Evolutionary conservation across 176 grass and related monocot species (phyloP).

Genomic region (Oryza glaberrima): DNA sequence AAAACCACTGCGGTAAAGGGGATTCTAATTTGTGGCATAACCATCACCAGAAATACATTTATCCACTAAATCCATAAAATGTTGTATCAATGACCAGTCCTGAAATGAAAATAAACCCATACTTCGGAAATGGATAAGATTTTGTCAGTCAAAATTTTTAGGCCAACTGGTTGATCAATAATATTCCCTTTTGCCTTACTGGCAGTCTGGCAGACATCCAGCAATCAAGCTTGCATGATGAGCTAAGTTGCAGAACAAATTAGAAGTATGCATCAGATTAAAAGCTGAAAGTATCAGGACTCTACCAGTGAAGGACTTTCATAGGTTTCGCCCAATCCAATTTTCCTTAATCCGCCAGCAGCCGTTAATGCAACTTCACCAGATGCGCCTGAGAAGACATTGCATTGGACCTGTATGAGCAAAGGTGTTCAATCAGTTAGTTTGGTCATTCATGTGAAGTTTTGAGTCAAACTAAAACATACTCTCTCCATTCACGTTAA

Average conservation of each 20-base stretch:
- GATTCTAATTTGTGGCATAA: no score
- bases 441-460: constrained; percentile 9
- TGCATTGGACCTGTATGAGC: constrained; percentile 79
- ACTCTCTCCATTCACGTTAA: no score
- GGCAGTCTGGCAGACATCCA: constrained; percentile 4
- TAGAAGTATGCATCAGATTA: constrained; percentile 34
- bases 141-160: not conserved
- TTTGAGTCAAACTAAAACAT: not conserved
- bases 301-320: constrained; percentile 84
- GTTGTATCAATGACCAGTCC: not conserved
- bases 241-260: constrained; percentile 18
- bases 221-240: not conserved
- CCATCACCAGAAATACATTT: no score
- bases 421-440: constrained; percentile 34
- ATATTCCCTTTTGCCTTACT: not conserved
- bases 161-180: not conserved
- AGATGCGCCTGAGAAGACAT: constrained; percentile 81
- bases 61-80: not conserved
- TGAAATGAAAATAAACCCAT: not conserved
- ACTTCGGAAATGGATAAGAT: not conserved
- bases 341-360: constrained; percentile 78
- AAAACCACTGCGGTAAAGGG: not conserved
- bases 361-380: constrained; percentile 78
- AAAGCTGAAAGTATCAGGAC: constrained; percentile 20
- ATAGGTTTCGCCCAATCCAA: constrained; percentile 70